A percentile compares a stretch with the other conserved stretches of the same genome.
These are phyloP conservation scores for Asclepias syriaca DNA, from an alignment of 257 asterid species.

Conservation along the genomic window DNA sequence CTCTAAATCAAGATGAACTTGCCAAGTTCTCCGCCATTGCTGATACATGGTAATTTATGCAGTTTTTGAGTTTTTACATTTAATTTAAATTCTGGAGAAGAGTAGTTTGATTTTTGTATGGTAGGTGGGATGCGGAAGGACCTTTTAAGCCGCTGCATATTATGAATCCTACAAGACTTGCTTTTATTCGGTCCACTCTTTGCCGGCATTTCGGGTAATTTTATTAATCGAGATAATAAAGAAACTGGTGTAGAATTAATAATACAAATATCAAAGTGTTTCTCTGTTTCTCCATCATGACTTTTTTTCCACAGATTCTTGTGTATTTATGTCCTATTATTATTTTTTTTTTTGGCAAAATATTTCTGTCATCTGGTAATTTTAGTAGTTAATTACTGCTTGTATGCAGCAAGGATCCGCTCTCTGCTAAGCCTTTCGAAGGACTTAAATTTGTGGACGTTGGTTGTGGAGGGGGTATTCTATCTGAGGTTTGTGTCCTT, in stretches of 20 bases:
- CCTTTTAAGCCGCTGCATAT: slow-evolving; percentile 88
- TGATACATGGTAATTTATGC: slow-evolving; percentile 55
- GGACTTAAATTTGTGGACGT: slow-evolving; percentile 80
- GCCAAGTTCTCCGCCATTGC: slow-evolving; percentile 64
- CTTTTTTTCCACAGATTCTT: not conserved
- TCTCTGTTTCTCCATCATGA: not conserved
- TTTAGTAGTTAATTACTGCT: slow-evolving; percentile 23
- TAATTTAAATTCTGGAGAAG: not conserved
- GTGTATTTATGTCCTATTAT: not conserved
- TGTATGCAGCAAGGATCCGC: slow-evolving; percentile 67
- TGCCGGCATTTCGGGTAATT: slow-evolving; percentile 95
- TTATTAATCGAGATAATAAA: not conserved
- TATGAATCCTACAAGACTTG: slow-evolving; percentile 93
- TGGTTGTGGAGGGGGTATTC: slow-evolving; percentile 96
- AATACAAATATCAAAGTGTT: not conserved
- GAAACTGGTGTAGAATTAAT: not conserved
- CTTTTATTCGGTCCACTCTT: slow-evolving; percentile 83
- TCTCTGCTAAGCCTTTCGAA: slow-evolving; percentile 66
- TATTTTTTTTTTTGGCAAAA: not conserved
- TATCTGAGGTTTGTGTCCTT: slow-evolving; percentile 68
- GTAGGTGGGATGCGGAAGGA: slow-evolving; percentile 97
- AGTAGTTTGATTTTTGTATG: slow-evolving; percentile 1
- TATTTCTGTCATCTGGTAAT: not conserved
- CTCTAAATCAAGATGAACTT: slow-evolving; percentile 66
- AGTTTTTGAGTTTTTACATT: not conserved